Percentiles rank a stretch among this genome's conserved stretches.
These are phyloP conservation scores for Wallacemonas sp. DNA, from an alignment of 208 protist species.

Conservation along the genomic window DNA sequence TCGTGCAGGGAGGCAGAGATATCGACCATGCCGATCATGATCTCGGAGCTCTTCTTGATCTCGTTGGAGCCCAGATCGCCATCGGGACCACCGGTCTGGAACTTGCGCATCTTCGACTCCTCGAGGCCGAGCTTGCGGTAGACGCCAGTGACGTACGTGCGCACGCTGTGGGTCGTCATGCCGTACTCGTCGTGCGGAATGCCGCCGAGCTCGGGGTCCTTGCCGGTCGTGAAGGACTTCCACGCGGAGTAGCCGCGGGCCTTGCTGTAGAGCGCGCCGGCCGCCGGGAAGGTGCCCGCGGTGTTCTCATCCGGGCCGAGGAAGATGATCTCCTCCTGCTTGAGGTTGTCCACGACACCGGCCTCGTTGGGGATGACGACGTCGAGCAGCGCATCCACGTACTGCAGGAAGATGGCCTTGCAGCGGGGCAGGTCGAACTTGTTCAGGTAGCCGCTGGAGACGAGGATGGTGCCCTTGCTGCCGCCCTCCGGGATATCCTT, in stretches of 20 bases:
- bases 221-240: slow-evolving; percentile 97
- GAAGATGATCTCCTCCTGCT: slow-evolving; percentile 94
- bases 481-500: slow-evolving; percentile 98
- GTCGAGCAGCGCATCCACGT: slow-evolving; percentile 94
- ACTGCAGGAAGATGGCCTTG: slow-evolving; percentile 92
- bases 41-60: slow-evolving; percentile 93
- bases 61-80: slow-evolving; percentile 97
- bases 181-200: slow-evolving; percentile 96
- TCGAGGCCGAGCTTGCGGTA: slow-evolving; percentile 87
- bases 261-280: slow-evolving; percentile 81
- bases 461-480: slow-evolving; percentile 95
- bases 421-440: slow-evolving; percentile 71
- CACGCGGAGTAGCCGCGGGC: slow-evolving; percentile 86
- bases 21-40: slow-evolving; percentile 93
- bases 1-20: slow-evolving; percentile 95
- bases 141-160: slow-evolving; percentile 92
- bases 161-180: slow-evolving; percentile 96
- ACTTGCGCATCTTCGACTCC: slow-evolving; percentile 91
- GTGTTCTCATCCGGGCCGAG: slow-evolving; percentile 96
- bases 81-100: slow-evolving; percentile 96
- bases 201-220: slow-evolving; percentile 90
- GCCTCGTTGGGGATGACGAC: slow-evolving; percentile 80
- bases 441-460: slow-evolving; percentile 74
- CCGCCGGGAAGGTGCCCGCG: slow-evolving; percentile 82
- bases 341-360: slow-evolving; percentile 83